phyloP scores from a whole-genome alignment of 2,329 filamentous ascomycete genomes.

The Grosmannia clavigera region DNA sequence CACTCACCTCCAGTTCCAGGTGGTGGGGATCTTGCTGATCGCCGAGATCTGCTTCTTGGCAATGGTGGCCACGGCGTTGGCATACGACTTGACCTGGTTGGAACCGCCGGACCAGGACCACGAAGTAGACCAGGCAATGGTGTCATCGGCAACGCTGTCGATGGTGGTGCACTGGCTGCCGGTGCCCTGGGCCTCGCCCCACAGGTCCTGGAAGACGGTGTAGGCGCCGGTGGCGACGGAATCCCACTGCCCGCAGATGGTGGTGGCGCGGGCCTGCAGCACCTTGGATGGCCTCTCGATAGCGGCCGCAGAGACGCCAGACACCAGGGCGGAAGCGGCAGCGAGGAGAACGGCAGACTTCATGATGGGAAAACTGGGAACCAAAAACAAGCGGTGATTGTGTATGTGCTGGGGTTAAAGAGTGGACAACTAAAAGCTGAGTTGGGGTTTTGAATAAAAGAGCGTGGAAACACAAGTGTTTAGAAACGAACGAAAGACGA shows the following conservation, averaged over 20 bases:
- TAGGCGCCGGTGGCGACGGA: constrained; percentile 21
- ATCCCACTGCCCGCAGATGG: constrained; percentile 10
- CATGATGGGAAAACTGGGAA: background rate
- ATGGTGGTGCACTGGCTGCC: constrained; percentile 31
- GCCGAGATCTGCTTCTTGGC: constrained; percentile 21
- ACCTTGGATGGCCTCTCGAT: background rate
- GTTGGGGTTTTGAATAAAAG: too few relatives aligned
- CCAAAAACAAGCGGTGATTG: too few relatives aligned
- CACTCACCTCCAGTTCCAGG: constrained; percentile 26
- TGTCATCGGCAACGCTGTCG: constrained; percentile 20
- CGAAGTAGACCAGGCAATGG: constrained; percentile 28
- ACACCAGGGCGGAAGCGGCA: background rate
- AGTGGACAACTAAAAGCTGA: background rate
- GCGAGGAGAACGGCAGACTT: background rate
- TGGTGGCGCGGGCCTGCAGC: constrained; percentile 7
- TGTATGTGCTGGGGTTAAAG: background rate
- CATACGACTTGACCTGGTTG: constrained; percentile 31
- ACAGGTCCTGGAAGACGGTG: constrained; percentile 41
- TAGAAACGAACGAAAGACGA: too few relatives aligned
- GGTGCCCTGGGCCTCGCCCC: constrained; percentile 26
- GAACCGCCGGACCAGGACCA: constrained; percentile 30
- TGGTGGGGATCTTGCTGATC: constrained; percentile 23
- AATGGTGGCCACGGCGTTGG: constrained; percentile 27
- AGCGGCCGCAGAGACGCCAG: background rate
- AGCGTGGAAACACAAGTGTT: too few relatives aligned